A percentile compares a stretch with the other conserved stretches of the same genome.
Conservation (phyloP, 2,329 filamentous ascomycete species). For the Orbilia brochopaga region DNA sequence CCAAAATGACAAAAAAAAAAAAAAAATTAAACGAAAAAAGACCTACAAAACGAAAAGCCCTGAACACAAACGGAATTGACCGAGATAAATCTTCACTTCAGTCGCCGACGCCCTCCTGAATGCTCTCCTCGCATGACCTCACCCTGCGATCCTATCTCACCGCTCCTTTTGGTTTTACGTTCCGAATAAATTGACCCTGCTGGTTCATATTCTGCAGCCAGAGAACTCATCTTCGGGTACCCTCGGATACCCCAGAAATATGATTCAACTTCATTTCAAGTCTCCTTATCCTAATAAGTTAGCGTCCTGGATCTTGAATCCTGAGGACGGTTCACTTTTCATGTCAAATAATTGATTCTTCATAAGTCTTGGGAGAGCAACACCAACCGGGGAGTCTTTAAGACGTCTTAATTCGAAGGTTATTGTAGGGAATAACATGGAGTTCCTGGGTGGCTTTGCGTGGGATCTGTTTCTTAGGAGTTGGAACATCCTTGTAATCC, state of each 20-base stretch:
- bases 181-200: slow-evolving; percentile 10
- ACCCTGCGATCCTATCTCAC: not conserved
- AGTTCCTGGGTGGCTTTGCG: slow-evolving; percentile 46
- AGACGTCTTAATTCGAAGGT: slow-evolving; percentile 43
- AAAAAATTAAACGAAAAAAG: not conserved
- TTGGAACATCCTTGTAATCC: slow-evolving; percentile 50
- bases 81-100: not conserved
- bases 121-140: not conserved
- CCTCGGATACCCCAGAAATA: slow-evolving; percentile 1
- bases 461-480: slow-evolving; percentile 39
- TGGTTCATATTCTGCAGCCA: slow-evolving; percentile 17
- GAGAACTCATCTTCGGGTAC: not conserved
- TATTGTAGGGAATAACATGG: slow-evolving; percentile 43
- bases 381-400: slow-evolving; percentile 25
- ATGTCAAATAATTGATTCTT: slow-evolving; percentile 48
- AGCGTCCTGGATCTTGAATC: slow-evolving; percentile 18
- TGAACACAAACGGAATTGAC: not conserved
- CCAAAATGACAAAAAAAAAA: slow-evolving; percentile 8
- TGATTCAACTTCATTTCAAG: slow-evolving; percentile 1
- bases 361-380: slow-evolving; percentile 31
- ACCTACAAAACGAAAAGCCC: not conserved
- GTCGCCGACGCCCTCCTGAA: not conserved
- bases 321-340: slow-evolving; percentile 24
- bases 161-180: not conserved
- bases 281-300: slow-evolving; percentile 30